Base-by-base conservation (phyloP, 768 basidiomycete species). In the Xanthoconium purpureum region DNA sequence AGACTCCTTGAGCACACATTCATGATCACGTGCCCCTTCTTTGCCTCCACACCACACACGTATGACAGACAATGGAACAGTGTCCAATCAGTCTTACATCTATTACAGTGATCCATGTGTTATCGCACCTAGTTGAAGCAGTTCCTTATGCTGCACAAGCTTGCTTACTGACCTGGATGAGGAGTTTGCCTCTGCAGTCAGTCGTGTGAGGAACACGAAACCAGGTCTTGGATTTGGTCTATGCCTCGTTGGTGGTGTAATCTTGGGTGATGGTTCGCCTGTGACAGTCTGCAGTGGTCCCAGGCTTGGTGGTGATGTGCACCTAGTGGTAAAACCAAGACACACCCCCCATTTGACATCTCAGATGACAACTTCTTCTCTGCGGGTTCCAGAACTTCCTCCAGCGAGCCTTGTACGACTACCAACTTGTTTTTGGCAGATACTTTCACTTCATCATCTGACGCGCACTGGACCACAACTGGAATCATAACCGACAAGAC, bases 91-190 rank as follows among this genome's bases (percentile, higher is more conserved):
- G 48, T 80, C 81, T 12, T 88, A 87, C 58, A 73, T 88, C 7
- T 89, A 90, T 66, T 84, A 81, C 8, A 86, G 87, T 3, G 90
- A 89, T 62, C 79, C 81, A 17, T 81, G 90, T 9, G 84, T 84
- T 15, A 92, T 93, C 57, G 81, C 82, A 9, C 84, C 87, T 5
- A 83, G 84, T 52, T 77, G 83, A 36, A 83, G 82, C 63, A 80
- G 80, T 55, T 80, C 79, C 1, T 59, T 84, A 28, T 74, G 83
- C 37, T 74, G 87, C 42, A 88, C 86, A n/a, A 87, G 82, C 43
- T 91, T 88, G 0, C 78, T 88, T 74, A 86, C 86, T 0, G 90
- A 92, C 63, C 74, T 93, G n/a, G 89, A 77, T 70, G 75, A 83
- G 54, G 85, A 79, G 53, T 83, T 78, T 45, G 78, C 74, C 37